Conservation (phyloP, 176 grass and related monocot genomes). For the Phoenix dactylifera region DNA sequence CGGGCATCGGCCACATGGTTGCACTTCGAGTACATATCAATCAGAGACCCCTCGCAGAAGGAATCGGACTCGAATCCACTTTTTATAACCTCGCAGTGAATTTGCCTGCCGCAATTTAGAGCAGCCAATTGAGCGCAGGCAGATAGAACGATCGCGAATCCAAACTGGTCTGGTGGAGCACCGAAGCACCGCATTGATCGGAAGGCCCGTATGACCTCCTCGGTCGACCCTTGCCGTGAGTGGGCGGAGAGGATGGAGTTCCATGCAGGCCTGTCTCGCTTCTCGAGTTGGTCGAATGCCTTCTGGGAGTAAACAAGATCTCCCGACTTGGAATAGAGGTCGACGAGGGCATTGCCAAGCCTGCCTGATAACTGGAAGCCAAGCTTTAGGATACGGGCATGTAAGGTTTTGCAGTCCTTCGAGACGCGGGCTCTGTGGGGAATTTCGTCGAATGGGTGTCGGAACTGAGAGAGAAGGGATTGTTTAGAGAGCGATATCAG, state of each 20-base stretch:
- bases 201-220: conserved; percentile 30
- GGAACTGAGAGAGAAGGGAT: conserved; percentile 6
- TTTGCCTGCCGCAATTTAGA: conserved; percentile 27
- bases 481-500: conserved; percentile 25
- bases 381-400: conserved; percentile 23
- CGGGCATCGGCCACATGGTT: conserved; percentile 24
- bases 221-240: conserved; percentile 18
- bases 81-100: conserved; percentile 43
- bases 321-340: conserved; percentile 40
- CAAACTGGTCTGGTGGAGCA: conserved; percentile 36
- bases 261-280: conserved; percentile 5
- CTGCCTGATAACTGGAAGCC: conserved; percentile 16
- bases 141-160: conserved; percentile 38
- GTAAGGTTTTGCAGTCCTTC: conserved; percentile 29
- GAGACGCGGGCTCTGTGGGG: neutral
- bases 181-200: conserved; percentile 14
- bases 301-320: conserved; percentile 20
- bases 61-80: conserved; percentile 26
- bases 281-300: conserved; percentile 15
- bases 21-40: conserved; percentile 54
- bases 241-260: conserved; percentile 40
- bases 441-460: conserved; percentile 24
- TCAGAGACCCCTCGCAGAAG: conserved; percentile 42
- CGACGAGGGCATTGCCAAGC: conserved; percentile 34
- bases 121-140: conserved; percentile 22